Evolutionary conservation across 371 early-diverging fungal species (phyloP).

Genomic region (Lichtheimia hyalospora): DNA sequence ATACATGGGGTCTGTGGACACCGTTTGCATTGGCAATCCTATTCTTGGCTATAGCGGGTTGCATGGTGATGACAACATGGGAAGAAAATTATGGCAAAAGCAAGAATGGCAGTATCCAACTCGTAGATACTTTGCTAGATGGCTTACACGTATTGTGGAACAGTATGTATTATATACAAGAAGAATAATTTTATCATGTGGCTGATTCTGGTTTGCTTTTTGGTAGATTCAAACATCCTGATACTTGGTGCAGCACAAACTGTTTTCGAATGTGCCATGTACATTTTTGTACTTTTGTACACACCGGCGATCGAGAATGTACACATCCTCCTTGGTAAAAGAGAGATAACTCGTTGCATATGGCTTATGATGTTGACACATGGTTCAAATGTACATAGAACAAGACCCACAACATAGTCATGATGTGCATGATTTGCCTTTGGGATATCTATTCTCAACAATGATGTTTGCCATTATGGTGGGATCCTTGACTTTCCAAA

Average conservation of each 20-base stretch:
- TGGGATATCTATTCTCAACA: conserved; percentile 67
- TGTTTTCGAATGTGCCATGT: conserved; percentile 80
- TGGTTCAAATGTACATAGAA: not conserved
- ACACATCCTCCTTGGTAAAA: not conserved
- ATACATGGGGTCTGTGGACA: conserved; percentile 53
- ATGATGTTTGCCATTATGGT: conserved; percentile 79
- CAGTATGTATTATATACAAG: conserved; percentile 18
- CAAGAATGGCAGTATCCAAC: conserved; percentile 23
- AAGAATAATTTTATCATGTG: too few species aligned
- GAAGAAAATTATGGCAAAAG: conserved; percentile 70
- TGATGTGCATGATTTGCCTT: conserved; percentile 24
- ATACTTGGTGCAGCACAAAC: conserved; percentile 72
- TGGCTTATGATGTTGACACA: too few species aligned
- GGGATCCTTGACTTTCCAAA: conserved; percentile 64
- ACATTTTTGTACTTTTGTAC: conserved; percentile 77
- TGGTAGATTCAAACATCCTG: conserved; percentile 54
- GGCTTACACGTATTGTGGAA: conserved; percentile 29
- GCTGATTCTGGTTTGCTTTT: too few species aligned
- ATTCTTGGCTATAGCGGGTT: conserved; percentile 46
- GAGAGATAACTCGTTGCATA: not conserved
- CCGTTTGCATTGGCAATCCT: conserved; percentile 66
- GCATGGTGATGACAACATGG: conserved; percentile 60
- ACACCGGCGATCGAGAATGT: conserved; percentile 65
- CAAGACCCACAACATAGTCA: not conserved
- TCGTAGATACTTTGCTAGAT: conserved; percentile 10